Evolutionary conservation across 192 early-diverging fungal genomes (phyloP).

Genomic region (Pilaira anomala): DNA sequence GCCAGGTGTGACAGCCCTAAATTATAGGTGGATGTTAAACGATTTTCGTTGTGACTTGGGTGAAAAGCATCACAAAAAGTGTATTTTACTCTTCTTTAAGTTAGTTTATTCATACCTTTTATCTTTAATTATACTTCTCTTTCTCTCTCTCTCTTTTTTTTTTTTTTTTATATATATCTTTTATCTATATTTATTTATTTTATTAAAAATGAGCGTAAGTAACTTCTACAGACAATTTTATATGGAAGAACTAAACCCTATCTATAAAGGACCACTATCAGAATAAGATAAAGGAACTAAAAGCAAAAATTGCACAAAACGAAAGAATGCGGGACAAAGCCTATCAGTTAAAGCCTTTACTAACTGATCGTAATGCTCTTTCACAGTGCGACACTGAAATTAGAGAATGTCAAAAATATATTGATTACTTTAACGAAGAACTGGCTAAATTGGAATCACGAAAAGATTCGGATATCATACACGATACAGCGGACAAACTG

Average conservation of each 20-base stretch:
- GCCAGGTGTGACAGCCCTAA: too few relatives aligned
- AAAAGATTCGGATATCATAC: not conserved
- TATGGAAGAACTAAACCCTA: too few relatives aligned
- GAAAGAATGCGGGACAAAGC: conserved; percentile 41
- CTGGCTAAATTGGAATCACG: conserved; percentile 50
- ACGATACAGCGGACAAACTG: not conserved
- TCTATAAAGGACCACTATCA: not conserved
- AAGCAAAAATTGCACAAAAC: conserved; percentile 40
- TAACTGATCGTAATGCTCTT: conserved; percentile 60
- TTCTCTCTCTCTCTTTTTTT: too few relatives aligned
- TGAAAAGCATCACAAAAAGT: too few relatives aligned
- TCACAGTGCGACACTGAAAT: conserved; percentile 77
- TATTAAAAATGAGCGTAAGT: not conserved
- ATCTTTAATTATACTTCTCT: too few relatives aligned
- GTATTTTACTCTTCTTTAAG: too few relatives aligned
- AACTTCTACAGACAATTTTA: not conserved
- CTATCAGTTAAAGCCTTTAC: conserved; percentile 51
- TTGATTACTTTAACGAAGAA: conserved; percentile 68
- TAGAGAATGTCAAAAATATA: conserved; percentile 59
- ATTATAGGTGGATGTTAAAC: too few relatives aligned
- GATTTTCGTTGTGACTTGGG: too few relatives aligned
- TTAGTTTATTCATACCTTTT: too few relatives aligned
- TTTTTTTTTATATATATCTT: too few relatives aligned
- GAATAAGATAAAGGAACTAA: conserved; percentile 36
- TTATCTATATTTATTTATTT: too few relatives aligned